phyloP scores from a whole-genome alignment of 1,284 basidiomycete genomes.

The Leccinum holopus region DNA sequence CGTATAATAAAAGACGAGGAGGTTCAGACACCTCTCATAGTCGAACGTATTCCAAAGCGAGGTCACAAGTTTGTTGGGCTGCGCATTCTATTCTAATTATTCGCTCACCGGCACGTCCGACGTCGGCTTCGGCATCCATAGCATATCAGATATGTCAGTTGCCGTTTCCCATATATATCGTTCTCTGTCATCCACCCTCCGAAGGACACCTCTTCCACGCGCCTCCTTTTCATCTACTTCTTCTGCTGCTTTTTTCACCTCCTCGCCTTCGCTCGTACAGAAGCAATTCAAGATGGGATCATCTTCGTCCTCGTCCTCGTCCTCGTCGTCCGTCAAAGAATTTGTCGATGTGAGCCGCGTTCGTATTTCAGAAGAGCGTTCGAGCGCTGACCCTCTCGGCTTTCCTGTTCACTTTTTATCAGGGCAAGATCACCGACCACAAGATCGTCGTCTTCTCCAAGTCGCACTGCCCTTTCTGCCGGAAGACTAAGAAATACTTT shows the following conservation, averaged over 20 bases:
- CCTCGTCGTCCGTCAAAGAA: conserved; percentile 37
- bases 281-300: conserved; percentile 16
- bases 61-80: background rate
- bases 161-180: conserved; percentile 27
- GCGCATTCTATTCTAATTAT: background rate
- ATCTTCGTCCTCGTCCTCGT: background rate
- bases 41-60: background rate
- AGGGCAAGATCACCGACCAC: conserved; percentile 56
- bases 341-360: conserved; percentile 40
- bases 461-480: conserved; percentile 62
- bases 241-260: background rate
- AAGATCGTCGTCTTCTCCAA: conserved; percentile 73
- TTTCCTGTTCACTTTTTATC: background rate
- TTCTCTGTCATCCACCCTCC: conserved; percentile 14
- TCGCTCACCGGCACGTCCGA: background rate
- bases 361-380: background rate
- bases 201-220: conserved; percentile 4
- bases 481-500: conserved; percentile 57
- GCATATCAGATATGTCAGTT: conserved; percentile 1
- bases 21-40: background rate
- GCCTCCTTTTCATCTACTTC: conserved; percentile 4
- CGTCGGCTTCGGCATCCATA: background rate
- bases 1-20: background rate
- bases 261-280: conserved; percentile 5
- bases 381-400: conserved; percentile 2